phyloP scores from a whole-genome alignment of 192 early-diverging fungal genomes.

The Gamsiella multidivaricata region DNA sequence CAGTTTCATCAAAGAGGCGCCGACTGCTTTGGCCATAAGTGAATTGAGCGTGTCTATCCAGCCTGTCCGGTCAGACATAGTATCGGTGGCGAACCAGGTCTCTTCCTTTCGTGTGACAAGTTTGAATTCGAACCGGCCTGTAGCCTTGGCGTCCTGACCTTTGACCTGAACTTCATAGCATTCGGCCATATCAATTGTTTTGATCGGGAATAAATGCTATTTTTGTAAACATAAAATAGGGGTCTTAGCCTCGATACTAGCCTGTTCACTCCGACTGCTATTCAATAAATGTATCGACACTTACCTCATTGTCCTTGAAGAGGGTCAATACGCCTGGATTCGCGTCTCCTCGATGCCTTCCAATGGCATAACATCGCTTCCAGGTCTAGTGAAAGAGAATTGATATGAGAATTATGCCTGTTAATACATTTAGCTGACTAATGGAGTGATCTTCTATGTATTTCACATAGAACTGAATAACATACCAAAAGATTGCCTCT shows the following conservation, averaged over 20 bases:
- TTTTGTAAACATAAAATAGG: background rate
- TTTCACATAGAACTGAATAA: background rate
- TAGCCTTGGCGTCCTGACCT: slow-evolving; percentile 51
- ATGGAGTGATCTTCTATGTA: background rate
- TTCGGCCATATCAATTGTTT: slow-evolving; percentile 63
- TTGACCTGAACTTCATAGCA: slow-evolving; percentile 58
- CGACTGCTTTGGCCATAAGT: slow-evolving; percentile 61
- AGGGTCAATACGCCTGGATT: slow-evolving; percentile 60
- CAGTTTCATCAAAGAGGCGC: slow-evolving; percentile 57
- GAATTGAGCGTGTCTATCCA: slow-evolving; percentile 62
- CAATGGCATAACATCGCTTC: slow-evolving; percentile 63
- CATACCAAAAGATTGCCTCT: slow-evolving; percentile 60
- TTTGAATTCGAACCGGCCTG: slow-evolving; percentile 60
- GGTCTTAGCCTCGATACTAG: background rate
- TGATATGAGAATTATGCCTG: background rate
- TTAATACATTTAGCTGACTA: background rate
- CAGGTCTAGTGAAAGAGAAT: slow-evolving; percentile 51
- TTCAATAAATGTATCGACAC: no score
- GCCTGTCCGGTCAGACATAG: slow-evolving; percentile 54
- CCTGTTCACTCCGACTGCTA: no score
- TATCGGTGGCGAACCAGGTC: slow-evolving; percentile 59
- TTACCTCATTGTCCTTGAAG: slow-evolving; percentile 66
- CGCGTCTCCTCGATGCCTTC: slow-evolving; percentile 57
- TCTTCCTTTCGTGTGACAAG: slow-evolving; percentile 60
- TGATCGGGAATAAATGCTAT: slow-evolving; percentile 56